Evolutionary conservation across 305 asterid species (phyloP).

Genomic region (Solanum chacoense): DNA sequence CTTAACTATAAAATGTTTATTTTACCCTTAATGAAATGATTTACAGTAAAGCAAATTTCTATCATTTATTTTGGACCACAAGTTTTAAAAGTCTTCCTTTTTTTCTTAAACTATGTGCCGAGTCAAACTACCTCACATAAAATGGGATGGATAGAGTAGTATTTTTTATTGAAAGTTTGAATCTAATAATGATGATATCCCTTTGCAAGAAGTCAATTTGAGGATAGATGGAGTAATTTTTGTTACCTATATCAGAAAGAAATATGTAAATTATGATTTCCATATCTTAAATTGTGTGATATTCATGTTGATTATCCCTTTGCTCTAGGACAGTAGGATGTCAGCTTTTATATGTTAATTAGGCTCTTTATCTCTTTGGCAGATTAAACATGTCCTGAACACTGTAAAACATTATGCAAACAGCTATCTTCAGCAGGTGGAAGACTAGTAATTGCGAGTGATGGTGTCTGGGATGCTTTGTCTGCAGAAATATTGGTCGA

Average conservation of each 20-base stretch:
- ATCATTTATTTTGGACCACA: too few relatives aligned
- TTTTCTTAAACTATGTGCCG: too few relatives aligned
- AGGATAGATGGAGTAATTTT: background rate
- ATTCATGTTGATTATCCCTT: background rate
- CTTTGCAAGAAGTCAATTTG: background rate
- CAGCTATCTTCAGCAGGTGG: slow-evolving; percentile 76
- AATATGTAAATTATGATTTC: background rate
- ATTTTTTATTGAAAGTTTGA: background rate
- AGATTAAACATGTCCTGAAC: background rate
- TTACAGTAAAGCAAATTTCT: too few relatives aligned
- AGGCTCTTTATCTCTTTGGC: background rate
- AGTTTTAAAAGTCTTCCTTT: too few relatives aligned
- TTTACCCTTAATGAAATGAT: too few relatives aligned
- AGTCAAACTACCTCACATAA: too few relatives aligned
- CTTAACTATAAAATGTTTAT: too few relatives aligned
- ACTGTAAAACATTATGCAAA: slow-evolving; percentile 1
- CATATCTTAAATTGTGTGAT: background rate
- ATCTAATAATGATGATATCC: background rate
- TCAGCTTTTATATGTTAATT: background rate
- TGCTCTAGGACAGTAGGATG: background rate
- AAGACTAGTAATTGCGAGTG: slow-evolving; percentile 61
- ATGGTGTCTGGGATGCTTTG: slow-evolving; percentile 83
- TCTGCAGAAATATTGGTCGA: slow-evolving; percentile 56
- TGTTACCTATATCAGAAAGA: background rate
- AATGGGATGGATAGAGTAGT: background rate